phyloP scores from a whole-genome alignment of 495 filamentous ascomycete genomes.

The Neurospora terricola region DNA sequence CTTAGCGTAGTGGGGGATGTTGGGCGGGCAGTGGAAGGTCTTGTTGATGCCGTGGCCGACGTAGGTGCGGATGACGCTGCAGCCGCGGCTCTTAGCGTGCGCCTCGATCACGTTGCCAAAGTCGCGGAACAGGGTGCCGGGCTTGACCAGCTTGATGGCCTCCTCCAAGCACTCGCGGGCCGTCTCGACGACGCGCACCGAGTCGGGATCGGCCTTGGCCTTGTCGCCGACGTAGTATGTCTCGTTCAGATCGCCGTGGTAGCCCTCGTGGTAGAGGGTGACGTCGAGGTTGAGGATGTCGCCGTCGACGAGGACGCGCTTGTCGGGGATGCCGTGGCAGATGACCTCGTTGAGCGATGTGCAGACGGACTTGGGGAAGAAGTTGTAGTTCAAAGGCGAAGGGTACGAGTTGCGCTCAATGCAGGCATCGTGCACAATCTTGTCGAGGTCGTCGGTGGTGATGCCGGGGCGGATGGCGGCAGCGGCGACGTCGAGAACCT shows the following conservation, averaged over 20 bases:
- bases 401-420: conserved; percentile 94
- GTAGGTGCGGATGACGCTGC: conserved; percentile 82
- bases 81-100: conserved; percentile 65
- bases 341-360: conserved; percentile 95
- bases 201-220: conserved; percentile 61
- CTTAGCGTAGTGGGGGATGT: conserved; percentile 80
- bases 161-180: conserved; percentile 72
- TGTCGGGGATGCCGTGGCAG: conserved; percentile 85
- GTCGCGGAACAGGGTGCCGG: conserved; percentile 74
- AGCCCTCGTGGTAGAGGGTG: conserved; percentile 76
- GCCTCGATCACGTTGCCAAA: conserved; percentile 80
- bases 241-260: conserved; percentile 84
- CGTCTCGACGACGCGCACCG: conserved; percentile 77
- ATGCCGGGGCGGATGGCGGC: conserved; percentile 73
- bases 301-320: conserved; percentile 66
- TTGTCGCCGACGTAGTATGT: conserved; percentile 84
- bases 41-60: conserved; percentile 83
- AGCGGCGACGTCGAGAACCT: conserved; percentile 89
- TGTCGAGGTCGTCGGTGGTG: conserved; percentile 94
- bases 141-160: conserved; percentile 77
- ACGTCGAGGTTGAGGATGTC: conserved; percentile 90
- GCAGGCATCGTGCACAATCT: conserved; percentile 91
- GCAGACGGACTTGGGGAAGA: conserved; percentile 97
- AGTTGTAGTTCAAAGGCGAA: conserved; percentile 88
- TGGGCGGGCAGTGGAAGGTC: conserved; percentile 76